These are phyloP conservation scores for Bipolaris gigantea DNA, from an alignment of 2,329 filamentous ascomycete species.

Conservation along the genomic window DNA sequence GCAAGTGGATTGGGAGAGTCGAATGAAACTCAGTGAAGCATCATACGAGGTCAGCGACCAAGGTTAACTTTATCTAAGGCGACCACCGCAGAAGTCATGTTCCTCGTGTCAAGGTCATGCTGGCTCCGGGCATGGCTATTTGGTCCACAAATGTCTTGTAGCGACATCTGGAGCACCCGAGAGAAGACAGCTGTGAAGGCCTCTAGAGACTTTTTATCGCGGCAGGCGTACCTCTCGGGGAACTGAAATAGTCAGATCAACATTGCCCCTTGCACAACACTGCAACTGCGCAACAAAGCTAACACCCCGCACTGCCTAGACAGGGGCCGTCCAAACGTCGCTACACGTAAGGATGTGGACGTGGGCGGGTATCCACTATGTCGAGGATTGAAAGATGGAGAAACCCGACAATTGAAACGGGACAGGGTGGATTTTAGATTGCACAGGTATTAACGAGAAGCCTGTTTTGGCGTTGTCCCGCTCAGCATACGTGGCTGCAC, in stretches of 20 bases:
- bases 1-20: neutral
- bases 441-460: neutral
- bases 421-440: neutral
- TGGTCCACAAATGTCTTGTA: no score
- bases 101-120: neutral
- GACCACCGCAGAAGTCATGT: neutral
- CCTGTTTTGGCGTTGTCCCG: neutral
- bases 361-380: neutral
- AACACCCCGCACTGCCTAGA: no score
- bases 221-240: no score
- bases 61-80: neutral
- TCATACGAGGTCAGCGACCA: neutral
- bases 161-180: no score
- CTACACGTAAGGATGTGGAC: neutral
- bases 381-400: neutral
- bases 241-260: no score
- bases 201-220: no score
- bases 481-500: neutral
- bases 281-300: no score
- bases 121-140: neutral
- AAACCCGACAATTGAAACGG: neutral
- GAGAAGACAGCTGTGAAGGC: no score
- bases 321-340: neutral
- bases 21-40: neutral
- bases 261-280: no score